These are phyloP conservation scores for Neurospora crassa DNA, from an alignment of 2,329 filamentous ascomycete species.

Conservation along the genomic window DNA sequence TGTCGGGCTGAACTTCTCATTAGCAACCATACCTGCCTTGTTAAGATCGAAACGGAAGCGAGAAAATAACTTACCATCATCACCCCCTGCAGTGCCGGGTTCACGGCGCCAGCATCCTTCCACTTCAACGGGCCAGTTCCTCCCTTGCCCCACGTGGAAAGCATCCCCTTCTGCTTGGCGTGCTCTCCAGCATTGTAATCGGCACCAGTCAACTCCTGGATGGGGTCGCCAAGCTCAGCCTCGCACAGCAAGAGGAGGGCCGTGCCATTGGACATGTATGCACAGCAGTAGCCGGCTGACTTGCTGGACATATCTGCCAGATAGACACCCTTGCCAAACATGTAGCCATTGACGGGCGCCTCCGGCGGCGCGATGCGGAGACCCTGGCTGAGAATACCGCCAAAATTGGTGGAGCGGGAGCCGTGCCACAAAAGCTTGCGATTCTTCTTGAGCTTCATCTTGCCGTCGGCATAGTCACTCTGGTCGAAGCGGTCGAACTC, in stretches of 20 bases:
- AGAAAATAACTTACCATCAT: conserved; percentile 48
- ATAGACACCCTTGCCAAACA: conserved; percentile 88
- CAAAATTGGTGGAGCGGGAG: conserved; percentile 73
- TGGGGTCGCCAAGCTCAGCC: conserved; percentile 68
- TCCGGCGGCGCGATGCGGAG: conserved; percentile 83
- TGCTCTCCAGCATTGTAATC: conserved; percentile 55
- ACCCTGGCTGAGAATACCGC: conserved; percentile 78
- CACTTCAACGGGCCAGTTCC: conserved; percentile 49
- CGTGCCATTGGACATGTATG: conserved; percentile 52
- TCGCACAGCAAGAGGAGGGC: conserved; percentile 77
- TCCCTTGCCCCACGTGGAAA: conserved; percentile 65
- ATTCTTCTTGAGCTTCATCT: conserved; percentile 39
- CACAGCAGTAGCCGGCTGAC: conserved; percentile 67
- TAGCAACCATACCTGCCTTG: neutral
- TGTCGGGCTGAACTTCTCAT: conserved; percentile 36
- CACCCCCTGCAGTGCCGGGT: conserved; percentile 55
- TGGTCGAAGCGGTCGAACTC: conserved; percentile 60
- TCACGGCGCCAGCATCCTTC: conserved; percentile 64
- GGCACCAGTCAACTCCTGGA: conserved; percentile 50
- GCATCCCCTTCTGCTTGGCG: conserved; percentile 48
- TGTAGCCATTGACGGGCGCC: conserved; percentile 70
- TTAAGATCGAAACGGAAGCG: neutral
- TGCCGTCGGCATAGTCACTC: conserved; percentile 33
- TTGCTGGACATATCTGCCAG: conserved; percentile 79
- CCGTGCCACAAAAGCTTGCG: conserved; percentile 82